Base-by-base conservation (phyloP, 768 basidiomycete genomes). In the Leucogyrophana mollusca region DNA sequence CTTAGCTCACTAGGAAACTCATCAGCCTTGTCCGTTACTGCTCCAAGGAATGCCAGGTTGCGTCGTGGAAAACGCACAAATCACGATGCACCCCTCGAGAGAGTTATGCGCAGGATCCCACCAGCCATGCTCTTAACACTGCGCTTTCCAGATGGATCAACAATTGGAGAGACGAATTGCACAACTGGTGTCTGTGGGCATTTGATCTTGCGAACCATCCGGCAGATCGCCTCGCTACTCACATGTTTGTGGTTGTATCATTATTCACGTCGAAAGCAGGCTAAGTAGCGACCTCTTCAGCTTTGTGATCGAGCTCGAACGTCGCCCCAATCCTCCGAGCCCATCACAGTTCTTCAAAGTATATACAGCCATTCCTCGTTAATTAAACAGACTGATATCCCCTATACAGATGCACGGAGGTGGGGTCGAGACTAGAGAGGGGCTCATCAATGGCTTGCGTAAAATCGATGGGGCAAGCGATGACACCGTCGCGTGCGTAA, bases 1-100 rank as follows among this genome's bases (percentile, higher is more conserved):
- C 27, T 13, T 13, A 30, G 7, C 27, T 30, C 13, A 24, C 38
- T 22, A 36, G 24, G 8, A 21, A 16, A 4, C 17, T 11, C 25
- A 36, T 11, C 24, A 60, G 59, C 24, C 39, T 64, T 34, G 64
- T 64, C 17, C 58, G 57, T 11, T 65, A 66, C 36, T 66, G 64
- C 42, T 64, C 62, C 11, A 54, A 54, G 22, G 52, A 52, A 42
- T 64, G 62, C 41, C 59, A 66, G 38, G 54, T 55, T 4, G 59
- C 54, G 0, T 63, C 62, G 3, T 64, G 62, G 65, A 53, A 18
- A 36, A 58, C 60, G 9, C 65, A 65, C 46, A 64, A 62, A 36
- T 45, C 30, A 40, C 52, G 50, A 17, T 55, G 57, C 38, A 42
- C 34, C 18, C 38, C 45, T 8, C 47, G 52, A 35, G 51, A 53